These are phyloP conservation scores for Pythium grandisporangium DNA, from an alignment of 352 stramenopile genomes.

Conservation along the genomic window DNA sequence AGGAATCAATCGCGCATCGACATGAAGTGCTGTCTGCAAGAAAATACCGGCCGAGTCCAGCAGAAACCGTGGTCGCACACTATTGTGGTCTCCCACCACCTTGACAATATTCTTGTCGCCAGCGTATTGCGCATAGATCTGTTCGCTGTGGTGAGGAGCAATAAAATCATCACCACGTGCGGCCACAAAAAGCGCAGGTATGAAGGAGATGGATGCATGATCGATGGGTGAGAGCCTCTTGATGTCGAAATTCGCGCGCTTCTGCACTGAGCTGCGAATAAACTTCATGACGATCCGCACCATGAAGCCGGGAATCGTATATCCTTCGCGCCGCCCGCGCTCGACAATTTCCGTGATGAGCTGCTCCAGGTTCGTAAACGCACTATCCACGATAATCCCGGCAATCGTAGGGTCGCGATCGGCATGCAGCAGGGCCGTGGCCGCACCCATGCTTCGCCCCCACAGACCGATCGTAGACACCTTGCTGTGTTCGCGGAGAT, in stretches of 20 bases:
- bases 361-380: constrained; percentile 94
- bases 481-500: constrained; percentile 87
- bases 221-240: constrained; percentile 70
- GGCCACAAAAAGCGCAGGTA: constrained; percentile 95
- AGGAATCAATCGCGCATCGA: constrained; percentile 33
- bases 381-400: constrained; percentile 95
- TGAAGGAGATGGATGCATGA: constrained; percentile 91
- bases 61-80: constrained; percentile 90
- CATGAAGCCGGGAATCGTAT: constrained; percentile 88
- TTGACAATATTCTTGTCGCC: constrained; percentile 98
- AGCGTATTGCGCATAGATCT: constrained; percentile 85
- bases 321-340: constrained; percentile 88
- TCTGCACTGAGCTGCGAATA: constrained; percentile 88
- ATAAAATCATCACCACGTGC: constrained; percentile 96
- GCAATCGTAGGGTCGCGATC: constrained; percentile 96
- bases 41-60: constrained; percentile 96
- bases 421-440: constrained; percentile 95
- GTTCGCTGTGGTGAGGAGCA: constrained; percentile 74
- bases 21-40: constrained; percentile 88
- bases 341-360: constrained; percentile 97
- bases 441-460: constrained; percentile 97
- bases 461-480: constrained; percentile 95
- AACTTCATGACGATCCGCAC: constrained; percentile 90
- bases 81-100: constrained; percentile 98
- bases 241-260: constrained; percentile 83